Evolutionary conservation across 2,329 filamentous ascomycete species (phyloP), one percentile per base, ranked within the genome.

Genomic region (Aspergillus chevalieri): DNA sequence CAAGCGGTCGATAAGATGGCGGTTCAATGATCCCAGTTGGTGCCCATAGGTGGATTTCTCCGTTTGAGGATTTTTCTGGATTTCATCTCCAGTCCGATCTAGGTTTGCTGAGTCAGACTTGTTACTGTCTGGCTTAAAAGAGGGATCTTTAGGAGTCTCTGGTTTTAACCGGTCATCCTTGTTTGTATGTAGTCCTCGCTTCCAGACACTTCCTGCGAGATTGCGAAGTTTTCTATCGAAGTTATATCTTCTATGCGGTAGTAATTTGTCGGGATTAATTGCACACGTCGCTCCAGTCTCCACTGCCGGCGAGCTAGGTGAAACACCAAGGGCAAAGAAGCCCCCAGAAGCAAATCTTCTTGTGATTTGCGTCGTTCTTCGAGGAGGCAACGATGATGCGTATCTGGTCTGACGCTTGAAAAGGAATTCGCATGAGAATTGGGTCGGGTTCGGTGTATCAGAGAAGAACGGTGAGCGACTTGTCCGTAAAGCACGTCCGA

Each of bases 1-100:
- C 49, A 86, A 69, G 53, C 80, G 78, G 58, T 84, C 75, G 52
- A 82, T 76, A 24, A 86, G 66, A 52, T 77, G 71, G 41, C 61
- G 64, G 52, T 63, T 64, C 5, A 57, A 52, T 33, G 55, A 44
- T 34, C 51, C 48, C n/a, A 48, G 46, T 17, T 56, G 55, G 17
- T 51, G 55, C 33, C 55, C 41, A 19, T 39, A 36, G 56, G 54
- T 46, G 57, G 56, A 51, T 46, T 57, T 45, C 57, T 64, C 59
- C 57, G 63, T 46, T 58, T 58, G 47, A 57, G 62, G 42, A 54
- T 55, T 53, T 15, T 55, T 15, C 24, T 50, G 28, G 30, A 39
- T 21, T 9, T 52, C 41, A 45, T 56, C 47, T 33, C 46, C 48
- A 14, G 48, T 19, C 15, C 53, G 38, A 39, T 53, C 52, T 24